Conservation (phyloP, 768 basidiomycete genomes). For the Amanita inopinata region DNA sequence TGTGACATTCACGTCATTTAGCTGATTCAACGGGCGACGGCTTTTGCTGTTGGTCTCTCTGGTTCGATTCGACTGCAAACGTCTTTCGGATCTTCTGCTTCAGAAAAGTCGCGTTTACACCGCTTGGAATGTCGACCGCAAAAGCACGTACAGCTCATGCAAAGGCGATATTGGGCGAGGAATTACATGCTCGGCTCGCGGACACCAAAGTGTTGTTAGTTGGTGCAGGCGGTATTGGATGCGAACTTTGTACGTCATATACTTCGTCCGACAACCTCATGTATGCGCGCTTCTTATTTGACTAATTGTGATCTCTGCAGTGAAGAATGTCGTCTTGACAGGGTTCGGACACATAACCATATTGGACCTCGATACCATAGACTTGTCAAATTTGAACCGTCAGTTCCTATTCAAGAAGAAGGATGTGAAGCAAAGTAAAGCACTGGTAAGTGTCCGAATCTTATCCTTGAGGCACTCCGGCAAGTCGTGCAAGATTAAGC, state of each 20-base stretch:
- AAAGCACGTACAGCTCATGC: slow-evolving; percentile 51
- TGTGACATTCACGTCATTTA: slow-evolving; percentile 4
- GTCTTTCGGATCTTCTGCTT: not conserved
- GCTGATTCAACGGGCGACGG: not conserved
- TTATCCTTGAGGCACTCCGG: slow-evolving; percentile 3
- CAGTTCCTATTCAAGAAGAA: slow-evolving; percentile 97
- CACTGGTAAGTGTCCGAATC: slow-evolving; percentile 44
- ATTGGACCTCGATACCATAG: slow-evolving; percentile 96
- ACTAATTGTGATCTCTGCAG: slow-evolving; percentile 27
- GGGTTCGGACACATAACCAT: slow-evolving; percentile 91
- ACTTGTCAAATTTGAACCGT: slow-evolving; percentile 93
- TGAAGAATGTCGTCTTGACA: slow-evolving; percentile 91
- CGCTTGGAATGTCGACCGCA: slow-evolving; percentile 32
- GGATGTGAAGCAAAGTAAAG: slow-evolving; percentile 95
- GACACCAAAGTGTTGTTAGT: slow-evolving; percentile 75
- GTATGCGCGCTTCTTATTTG: not conserved
- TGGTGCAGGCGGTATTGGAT: slow-evolving; percentile 95
- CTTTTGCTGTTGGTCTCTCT: too few relatives aligned
- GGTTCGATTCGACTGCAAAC: not conserved
- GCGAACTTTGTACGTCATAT: slow-evolving; percentile 69
- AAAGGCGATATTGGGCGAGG: slow-evolving; percentile 69
- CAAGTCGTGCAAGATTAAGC: too few relatives aligned
- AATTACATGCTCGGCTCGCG: slow-evolving; percentile 51
- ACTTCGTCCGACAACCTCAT: not conserved
- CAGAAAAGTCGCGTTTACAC: too few relatives aligned